Evolutionary conservation across 2,329 filamentous ascomycete species (phyloP), one percentile per base, ranked within the genome.

Genomic region (Ilyonectria destructans): DNA sequence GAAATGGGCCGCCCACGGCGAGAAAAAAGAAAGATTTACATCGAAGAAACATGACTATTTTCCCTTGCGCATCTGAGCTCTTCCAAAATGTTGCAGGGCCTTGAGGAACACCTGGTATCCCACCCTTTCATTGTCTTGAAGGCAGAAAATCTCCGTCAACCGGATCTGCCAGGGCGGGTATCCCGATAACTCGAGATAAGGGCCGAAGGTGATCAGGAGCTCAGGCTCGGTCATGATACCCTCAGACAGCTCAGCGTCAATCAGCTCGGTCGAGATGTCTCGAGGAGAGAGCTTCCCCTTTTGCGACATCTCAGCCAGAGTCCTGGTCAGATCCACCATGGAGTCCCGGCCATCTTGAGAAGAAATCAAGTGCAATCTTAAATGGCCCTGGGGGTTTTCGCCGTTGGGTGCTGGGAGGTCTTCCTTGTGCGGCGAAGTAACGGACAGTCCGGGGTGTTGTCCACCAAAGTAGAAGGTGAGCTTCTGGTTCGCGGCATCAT

Each of bases 111-210:
- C 92, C 78, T 98, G 95, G 81, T 99, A 99, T 51, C 95, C 95
- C 19, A 99, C 95, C 1, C 91, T 91, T 70, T 92, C 88, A 80
- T 94, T 94, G 78, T 95, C 93, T 64, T 88, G 87, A 13, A 93
- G 84, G 75, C 91, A 89, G 80, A 95, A 98, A 65, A 99, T 98
- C 85, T 99, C 96, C 0, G 95, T 98, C 78, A 99, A 84, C 49
- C 96, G 89, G 69, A 98, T 89, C 82, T 98, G 96, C 96, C 96
- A 99, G 1, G 96, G 96, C 10, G 96, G 96, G 79, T 98, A 99
- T 10, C 96, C 95, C 61, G 94, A 91, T 51, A 99, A 83, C 79
- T 95, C 91, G 61, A 98, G 90, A 57, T 91, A 90, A 4, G 95
- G 93, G 1, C 92, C 91, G 80, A 99, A 99, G 9, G 97, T 84